These are phyloP conservation scores for Xerocomellus dryophilus DNA, from an alignment of 768 basidiomycete species.

Conservation along the genomic window DNA sequence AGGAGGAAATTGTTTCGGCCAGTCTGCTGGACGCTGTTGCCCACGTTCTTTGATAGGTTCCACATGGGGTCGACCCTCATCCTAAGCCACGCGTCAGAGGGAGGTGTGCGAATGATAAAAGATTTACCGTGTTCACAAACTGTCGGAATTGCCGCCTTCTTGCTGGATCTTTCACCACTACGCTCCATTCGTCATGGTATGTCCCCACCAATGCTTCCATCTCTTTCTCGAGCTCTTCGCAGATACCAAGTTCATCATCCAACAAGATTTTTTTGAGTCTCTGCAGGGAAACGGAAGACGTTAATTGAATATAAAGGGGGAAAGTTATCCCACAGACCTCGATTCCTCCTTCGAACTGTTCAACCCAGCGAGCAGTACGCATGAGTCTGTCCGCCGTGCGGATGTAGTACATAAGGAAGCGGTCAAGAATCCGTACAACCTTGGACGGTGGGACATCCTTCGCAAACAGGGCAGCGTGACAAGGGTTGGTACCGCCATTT, in stretches of 20 bases:
- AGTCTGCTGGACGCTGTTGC: constrained; percentile 63
- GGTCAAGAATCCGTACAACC: constrained; percentile 59
- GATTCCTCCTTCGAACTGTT: constrained; percentile 65
- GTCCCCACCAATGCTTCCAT: constrained; percentile 66
- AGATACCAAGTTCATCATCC: constrained; percentile 71
- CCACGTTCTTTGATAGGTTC: constrained; percentile 60
- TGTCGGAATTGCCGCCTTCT: constrained; percentile 53
- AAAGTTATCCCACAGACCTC: constrained; percentile 37
- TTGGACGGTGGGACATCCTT: constrained; percentile 65
- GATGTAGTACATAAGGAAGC: constrained; percentile 69
- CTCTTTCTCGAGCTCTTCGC: constrained; percentile 59
- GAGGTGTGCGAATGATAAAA: background rate
- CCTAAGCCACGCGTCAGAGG: background rate
- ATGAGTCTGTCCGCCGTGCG: constrained; percentile 67
- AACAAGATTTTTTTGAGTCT: constrained; percentile 63
- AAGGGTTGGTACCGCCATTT: constrained; percentile 62
- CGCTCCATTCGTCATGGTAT: constrained; percentile 69
- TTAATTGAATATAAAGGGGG: background rate
- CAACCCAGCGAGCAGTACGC: constrained; percentile 73
- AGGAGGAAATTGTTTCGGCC: constrained; percentile 55
- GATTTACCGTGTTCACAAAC: constrained; percentile 58
- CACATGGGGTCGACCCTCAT: constrained; percentile 8
- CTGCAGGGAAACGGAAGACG: constrained; percentile 21
- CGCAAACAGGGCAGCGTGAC: constrained; percentile 65
- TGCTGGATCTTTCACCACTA: constrained; percentile 53